These are phyloP conservation scores for Coemansia sp. DNA, from an alignment of 192 early-diverging fungal genomes.

Conservation along the genomic window DNA sequence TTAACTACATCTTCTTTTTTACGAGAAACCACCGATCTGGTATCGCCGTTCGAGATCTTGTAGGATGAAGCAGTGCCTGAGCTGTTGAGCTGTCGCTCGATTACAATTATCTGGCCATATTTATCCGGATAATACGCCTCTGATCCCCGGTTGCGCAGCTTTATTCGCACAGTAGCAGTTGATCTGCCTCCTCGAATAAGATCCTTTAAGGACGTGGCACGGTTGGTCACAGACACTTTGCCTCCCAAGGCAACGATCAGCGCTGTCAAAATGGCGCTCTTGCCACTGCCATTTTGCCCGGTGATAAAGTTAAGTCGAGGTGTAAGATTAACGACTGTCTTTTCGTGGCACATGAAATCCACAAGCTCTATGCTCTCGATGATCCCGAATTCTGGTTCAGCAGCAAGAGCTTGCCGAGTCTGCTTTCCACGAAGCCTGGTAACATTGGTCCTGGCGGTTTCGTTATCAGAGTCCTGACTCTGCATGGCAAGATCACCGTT, in stretches of 20 bases:
- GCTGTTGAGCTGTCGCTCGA: slow-evolving; percentile 79
- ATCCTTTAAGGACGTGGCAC: slow-evolving; percentile 72
- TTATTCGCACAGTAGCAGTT: slow-evolving; percentile 67
- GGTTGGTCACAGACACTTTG: slow-evolving; percentile 83
- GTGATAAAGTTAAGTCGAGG: slow-evolving; percentile 95
- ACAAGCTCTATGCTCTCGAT: slow-evolving; percentile 81
- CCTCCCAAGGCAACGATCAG: slow-evolving; percentile 91
- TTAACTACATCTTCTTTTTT: slow-evolving; percentile 80
- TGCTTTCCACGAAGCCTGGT: slow-evolving; percentile 29
- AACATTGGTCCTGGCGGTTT: slow-evolving; percentile 26
- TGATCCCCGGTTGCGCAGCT: slow-evolving; percentile 78
- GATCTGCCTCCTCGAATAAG: slow-evolving; percentile 83
- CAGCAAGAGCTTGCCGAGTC: background rate
- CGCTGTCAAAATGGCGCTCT: slow-evolving; percentile 92
- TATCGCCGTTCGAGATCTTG: slow-evolving; percentile 72
- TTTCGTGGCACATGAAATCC: slow-evolving; percentile 97
- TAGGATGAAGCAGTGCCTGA: slow-evolving; percentile 57
- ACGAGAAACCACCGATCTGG: slow-evolving; percentile 68
- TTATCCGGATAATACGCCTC: slow-evolving; percentile 81
- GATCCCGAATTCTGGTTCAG: slow-evolving; percentile 64
- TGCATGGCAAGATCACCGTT: background rate
- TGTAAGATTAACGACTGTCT: slow-evolving; percentile 73
- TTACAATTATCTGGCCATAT: slow-evolving; percentile 79
- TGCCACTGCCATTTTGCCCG: slow-evolving; percentile 98
- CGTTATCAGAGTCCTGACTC: background rate